Base-by-base conservation (phyloP, 345 rosid genomes). In the Orychophragmus violaceus region DNA sequence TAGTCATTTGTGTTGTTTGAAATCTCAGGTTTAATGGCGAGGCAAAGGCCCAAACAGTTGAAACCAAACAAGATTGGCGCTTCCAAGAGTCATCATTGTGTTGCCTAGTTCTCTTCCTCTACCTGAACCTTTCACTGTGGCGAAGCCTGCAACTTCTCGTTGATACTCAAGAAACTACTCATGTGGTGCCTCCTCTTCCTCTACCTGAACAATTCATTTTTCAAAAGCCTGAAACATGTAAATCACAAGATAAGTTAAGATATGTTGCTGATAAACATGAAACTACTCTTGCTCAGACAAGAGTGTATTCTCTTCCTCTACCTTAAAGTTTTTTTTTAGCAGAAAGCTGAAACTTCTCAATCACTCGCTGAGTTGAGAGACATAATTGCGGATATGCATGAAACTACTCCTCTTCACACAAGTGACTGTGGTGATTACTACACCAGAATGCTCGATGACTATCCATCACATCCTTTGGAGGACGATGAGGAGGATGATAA, bases 51-150 rank as follows among this genome's bases (percentile, higher is more conserved):
- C 45, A 75, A 23, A 23, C 82, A 49, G 48, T 60, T 61, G 25
- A 76, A 71, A 33, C 30, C 46, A 30, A 65, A 55, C 32, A 28
- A n/a, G 32, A 29, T 33, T 65, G 72, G 66, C 48, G 12, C 50
- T 35, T 65, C 60, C 14, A 76, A 66, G 78, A 70, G 81, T 89
- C 64, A 77, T 83, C 60, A 82, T 89, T 81, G 69, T 83, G 17
- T 62, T 89, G 69, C 91, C 96, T 71, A n/a, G n/a, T n/a, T 73
- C 89, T 39, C 77, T 78, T 29, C 80, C 80, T 22, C 14, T 24
- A 2, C 61, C 81, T 42, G 63, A 54, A 36, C 71, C 54, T 11
- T 60, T 76, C 36, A 61, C 63, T 33, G 3, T 62, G 46, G 78
- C 74, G 65, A 78, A 74, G 54, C n/a, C 81, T 18, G 81, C 68